phyloP scores from a whole-genome alignment of 1,284 basidiomycete genomes.

The Moesziomyces sp. region DNA sequence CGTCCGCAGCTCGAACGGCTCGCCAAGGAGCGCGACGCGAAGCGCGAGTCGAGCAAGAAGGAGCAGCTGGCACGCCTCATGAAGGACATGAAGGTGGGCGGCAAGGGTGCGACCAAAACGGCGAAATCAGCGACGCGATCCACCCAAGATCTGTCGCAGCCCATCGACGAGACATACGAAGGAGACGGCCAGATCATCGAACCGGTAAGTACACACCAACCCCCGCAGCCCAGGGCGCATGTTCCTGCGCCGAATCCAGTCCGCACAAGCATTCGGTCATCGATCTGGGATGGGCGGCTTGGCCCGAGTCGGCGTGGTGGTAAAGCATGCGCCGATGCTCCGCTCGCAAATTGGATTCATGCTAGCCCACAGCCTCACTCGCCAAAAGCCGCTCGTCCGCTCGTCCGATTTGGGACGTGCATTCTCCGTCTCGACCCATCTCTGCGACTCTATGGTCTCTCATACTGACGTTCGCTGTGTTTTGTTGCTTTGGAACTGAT shows the following conservation, averaged over 20 bases:
- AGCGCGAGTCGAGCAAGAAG: constrained; percentile 74
- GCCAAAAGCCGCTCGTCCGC: no score
- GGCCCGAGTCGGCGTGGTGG: neutral
- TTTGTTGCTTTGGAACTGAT: neutral
- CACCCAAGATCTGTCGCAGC: constrained; percentile 36
- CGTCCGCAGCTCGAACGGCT: constrained; percentile 86
- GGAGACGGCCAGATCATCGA: constrained; percentile 67
- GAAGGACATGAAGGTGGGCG: constrained; percentile 78
- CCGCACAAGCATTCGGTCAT: no score
- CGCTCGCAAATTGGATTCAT: constrained; percentile 18
- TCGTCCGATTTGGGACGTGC: no score
- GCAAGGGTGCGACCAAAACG: constrained; percentile 8
- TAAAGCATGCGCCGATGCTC: constrained; percentile 3
- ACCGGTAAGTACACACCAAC: constrained; percentile 44
- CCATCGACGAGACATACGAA: constrained; percentile 56
- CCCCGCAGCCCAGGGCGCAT: no score
- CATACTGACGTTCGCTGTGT: constrained; percentile 7
- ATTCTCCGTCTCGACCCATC: no score
- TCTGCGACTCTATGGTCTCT: no score
- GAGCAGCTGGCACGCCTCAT: constrained; percentile 84
- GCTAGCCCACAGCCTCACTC: neutral
- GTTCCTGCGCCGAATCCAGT: no score
- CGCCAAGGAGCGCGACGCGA: constrained; percentile 72
- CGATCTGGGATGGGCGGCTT: no score
- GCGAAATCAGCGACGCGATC: constrained; percentile 17